Percentiles rank a stretch among this genome's conserved stretches.
These are phyloP conservation scores for Avicennia marina DNA, from an alignment of 257 asterid species.

Conservation along the genomic window DNA sequence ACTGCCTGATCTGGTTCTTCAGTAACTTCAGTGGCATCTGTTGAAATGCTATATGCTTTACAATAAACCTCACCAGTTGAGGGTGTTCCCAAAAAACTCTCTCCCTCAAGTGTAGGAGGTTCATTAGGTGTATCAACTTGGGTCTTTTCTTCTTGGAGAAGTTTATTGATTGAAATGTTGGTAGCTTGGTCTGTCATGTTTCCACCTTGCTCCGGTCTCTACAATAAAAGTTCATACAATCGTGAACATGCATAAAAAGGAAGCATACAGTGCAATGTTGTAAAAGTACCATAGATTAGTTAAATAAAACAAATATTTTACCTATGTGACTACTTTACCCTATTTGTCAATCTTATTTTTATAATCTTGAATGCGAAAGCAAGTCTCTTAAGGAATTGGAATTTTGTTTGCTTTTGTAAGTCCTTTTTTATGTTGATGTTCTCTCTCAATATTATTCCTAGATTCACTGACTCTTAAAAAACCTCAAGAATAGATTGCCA, in stretches of 20 bases:
- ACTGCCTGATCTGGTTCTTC: slow-evolving; percentile 18
- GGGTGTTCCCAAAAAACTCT: slow-evolving; percentile 26
- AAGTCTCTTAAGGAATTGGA: not conserved
- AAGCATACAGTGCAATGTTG: not conserved
- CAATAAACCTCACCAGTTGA: slow-evolving; percentile 21
- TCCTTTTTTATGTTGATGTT: not conserved
- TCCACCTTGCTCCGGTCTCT: slow-evolving; percentile 31
- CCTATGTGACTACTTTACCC: not conserved
- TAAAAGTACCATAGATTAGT: not conserved
- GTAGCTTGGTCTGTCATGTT: slow-evolving; percentile 19
- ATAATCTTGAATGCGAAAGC: not conserved
- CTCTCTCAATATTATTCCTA: not conserved
- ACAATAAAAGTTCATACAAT: slow-evolving; percentile 10
- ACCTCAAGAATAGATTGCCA: not conserved
- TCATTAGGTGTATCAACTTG: slow-evolving; percentile 17
- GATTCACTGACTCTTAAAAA: slow-evolving; percentile 2
- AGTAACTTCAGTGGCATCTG: slow-evolving; percentile 14
- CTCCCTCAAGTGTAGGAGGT: slow-evolving; percentile 30
- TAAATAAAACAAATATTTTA: not conserved
- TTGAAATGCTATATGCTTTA: slow-evolving; percentile 13
- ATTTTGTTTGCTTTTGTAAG: not conserved
- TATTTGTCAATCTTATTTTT: not conserved
- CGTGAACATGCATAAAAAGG: slow-evolving; percentile 7
- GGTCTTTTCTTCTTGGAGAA: slow-evolving; percentile 20
- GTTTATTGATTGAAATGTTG: slow-evolving; percentile 6